Base-by-base conservation (phyloP, 2,329 filamentous ascomycete species). In the Lasiodiplodia gonubiensis region DNA sequence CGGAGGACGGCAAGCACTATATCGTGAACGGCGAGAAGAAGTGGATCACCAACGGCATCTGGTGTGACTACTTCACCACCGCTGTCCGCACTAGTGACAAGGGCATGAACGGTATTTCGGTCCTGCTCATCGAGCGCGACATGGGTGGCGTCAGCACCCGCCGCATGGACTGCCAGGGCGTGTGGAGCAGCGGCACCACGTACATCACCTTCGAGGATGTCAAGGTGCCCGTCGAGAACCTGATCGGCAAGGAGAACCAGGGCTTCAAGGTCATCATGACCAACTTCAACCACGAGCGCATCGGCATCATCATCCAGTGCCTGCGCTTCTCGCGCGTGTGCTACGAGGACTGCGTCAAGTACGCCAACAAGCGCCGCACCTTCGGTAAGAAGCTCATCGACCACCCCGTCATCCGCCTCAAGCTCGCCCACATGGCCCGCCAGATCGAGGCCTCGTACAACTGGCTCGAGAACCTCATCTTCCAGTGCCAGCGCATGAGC, bases 1-100 rank as follows among this genome's bases (percentile, higher is more conserved):
- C 88, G 70, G 92, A 95, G 73, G 95, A 99, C 75, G 95, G 95
- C 76, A 98, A 98, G 85, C 93, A 98, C 83, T 99, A 96, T 82
- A 98, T 98, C 73, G 95, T 99, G 81, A 99, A 98, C 77, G 95
- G 95, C 66, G 94, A 97, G 88, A 98, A 99, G 91, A 99, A 99
- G 84, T 98, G 95, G 94, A 98, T 98, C 80, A 98, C 94, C 75
- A 99, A 99, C 82, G 95, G 95, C 76, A 88, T 97, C 75, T 97
- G 93, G 93, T 88, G 86, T 70, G 95, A 99, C 80, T 99, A 98
- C 84, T 98, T 98, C 85, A 98, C 95, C 66, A 96, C 92, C 16
- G 95, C 94, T 30, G 95, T 99, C 48, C 90, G 95, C 69, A 99
- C 95, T 7, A 93, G 91, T 70, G 90, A 89, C 39, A 84, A 88